Conservation (phyloP, 164 flowering plant species). For the Chimonanthus praecox region DNA sequence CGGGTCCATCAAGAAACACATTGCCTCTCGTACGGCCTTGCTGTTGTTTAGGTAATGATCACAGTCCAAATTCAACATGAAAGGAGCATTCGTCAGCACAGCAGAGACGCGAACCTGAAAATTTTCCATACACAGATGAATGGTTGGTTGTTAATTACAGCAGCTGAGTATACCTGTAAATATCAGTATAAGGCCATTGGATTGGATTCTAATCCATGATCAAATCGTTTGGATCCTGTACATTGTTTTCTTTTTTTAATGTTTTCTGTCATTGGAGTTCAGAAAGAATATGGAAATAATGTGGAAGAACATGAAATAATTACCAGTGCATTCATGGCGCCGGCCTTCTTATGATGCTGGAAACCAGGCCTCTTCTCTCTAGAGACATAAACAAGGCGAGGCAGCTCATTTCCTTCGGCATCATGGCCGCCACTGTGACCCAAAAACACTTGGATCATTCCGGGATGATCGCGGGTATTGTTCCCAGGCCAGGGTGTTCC, state of each 20-base stretch:
- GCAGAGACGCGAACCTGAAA: constrained; percentile 86
- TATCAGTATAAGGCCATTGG: too few species aligned
- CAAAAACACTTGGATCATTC: constrained; percentile 94
- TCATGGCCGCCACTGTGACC: constrained; percentile 90
- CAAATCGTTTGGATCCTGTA: too few species aligned
- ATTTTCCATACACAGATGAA: neutral
- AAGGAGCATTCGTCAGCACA: constrained; percentile 94
- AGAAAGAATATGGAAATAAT: neutral
- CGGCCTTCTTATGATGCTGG: constrained; percentile 93
- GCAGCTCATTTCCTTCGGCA: constrained; percentile 85
- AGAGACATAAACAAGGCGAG: constrained; percentile 91
- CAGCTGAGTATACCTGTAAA: neutral
- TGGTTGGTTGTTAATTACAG: neutral
- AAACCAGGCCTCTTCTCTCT: constrained; percentile 99
- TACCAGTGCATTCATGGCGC: constrained; percentile 98
- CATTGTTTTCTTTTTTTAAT: neutral
- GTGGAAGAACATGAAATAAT: neutral
- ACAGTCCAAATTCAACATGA: constrained; percentile 95
- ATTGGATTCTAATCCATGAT: too few species aligned
- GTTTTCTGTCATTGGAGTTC: neutral
- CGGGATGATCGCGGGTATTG: constrained; percentile 91
- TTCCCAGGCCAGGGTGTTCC: constrained; percentile 99
- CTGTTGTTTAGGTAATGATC: constrained; percentile 92
- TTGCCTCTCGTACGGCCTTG: constrained; percentile 84
- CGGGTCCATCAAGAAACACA: constrained; percentile 99